A percentile compares a stretch with the other conserved stretches of the same genome.
Evolutionary conservation across 2,329 filamentous ascomycete species (phyloP).

Genomic region (Monilinia polystroma): DNA sequence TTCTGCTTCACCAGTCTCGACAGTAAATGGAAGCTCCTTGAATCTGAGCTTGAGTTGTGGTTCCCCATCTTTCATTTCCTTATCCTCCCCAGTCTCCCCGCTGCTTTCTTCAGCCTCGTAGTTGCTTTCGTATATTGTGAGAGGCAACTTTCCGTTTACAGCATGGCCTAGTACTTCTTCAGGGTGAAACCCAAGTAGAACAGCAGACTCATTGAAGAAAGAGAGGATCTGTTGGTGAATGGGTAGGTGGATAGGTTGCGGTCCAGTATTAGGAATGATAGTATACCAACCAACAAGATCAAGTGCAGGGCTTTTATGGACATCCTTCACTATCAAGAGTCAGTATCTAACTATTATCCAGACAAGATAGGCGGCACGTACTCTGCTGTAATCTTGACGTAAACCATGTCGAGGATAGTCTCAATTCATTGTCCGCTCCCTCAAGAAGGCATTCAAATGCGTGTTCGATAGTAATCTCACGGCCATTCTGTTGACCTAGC

Average conservation of each 20-base stretch:
- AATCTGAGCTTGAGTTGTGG: conserved; percentile 65
- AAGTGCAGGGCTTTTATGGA: conserved; percentile 79
- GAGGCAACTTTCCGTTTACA: conserved; percentile 76
- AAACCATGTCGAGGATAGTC: conserved; percentile 73
- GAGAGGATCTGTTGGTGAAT: conserved; percentile 77
- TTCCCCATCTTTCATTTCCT: conserved; percentile 68
- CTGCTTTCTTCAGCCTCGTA: conserved; percentile 65
- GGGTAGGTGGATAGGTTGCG: conserved; percentile 63
- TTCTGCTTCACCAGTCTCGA: conserved; percentile 93
- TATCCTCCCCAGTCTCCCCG: conserved; percentile 58
- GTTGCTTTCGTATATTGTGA: conserved; percentile 87
- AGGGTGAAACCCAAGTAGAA: conserved; percentile 85
- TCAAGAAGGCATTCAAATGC: conserved; percentile 75
- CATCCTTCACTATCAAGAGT: conserved; percentile 67
- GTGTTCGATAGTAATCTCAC: conserved; percentile 87
- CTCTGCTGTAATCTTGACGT: conserved; percentile 77
- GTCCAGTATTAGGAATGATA: conserved; percentile 69
- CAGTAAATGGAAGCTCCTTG: conserved; percentile 77
- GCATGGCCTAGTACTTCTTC: conserved; percentile 53
- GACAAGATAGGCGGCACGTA: conserved; percentile 46
- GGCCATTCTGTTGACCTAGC: conserved; percentile 88
- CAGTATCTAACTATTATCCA: not conserved
- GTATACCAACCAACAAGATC: conserved; percentile 94
- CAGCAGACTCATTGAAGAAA: conserved; percentile 75
- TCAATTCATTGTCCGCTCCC: conserved; percentile 53